Base-by-base conservation (phyloP, 169 alveolate genomes). In the Condylostoma magnum region DNA sequence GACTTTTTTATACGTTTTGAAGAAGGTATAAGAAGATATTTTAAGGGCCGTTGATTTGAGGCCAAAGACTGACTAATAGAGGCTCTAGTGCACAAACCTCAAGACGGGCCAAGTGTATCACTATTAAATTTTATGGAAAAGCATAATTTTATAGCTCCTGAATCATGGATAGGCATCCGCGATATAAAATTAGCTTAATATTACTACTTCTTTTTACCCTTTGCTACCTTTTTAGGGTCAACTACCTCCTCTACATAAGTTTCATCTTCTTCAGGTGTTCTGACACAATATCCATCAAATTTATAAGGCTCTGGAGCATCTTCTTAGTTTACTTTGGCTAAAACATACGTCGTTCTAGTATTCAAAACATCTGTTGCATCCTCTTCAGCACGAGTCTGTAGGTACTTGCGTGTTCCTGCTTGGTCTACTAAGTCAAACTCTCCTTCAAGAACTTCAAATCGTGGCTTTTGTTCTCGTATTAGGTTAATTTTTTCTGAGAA, bases 111-210 rank as follows among this genome's bases (percentile, higher is more conserved):
- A 3, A 76, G 76, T 15, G 34, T 48, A 46, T 69, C 85, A 0
- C 44, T 85, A 20, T 51, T 68, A 10, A 51, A 67, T 27, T 77
- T 66, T 43, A 76, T 85, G 30, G 84, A 70, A 31, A 52, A 71
- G 8, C 41, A 15, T 20, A 47, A 74, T 37, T 80, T 80, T 18
- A 53, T 43, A 48, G 77, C 80, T 20, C 90, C 90, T 28, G 6
- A 4, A 20, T 57, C 41, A 34, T 83, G 90, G 90, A 8, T 31
- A 28, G 87, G 87, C 5, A 51, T 43, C 34, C 65, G 87, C 63
- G 79, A 56, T 30, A 80, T 92, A 44, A 82, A 89, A 25, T n/a
- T n/a, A n/a, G n/a, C n/a, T n/a, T n/a, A 90, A 86, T 41, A 41
- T 10, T 10, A 10, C 15, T 41, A 41, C 48, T 41, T 41, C 48